Conservation (phyloP, 225 moss, liverwort and hornwort genomes). For the Bryum argenteum region DNA sequence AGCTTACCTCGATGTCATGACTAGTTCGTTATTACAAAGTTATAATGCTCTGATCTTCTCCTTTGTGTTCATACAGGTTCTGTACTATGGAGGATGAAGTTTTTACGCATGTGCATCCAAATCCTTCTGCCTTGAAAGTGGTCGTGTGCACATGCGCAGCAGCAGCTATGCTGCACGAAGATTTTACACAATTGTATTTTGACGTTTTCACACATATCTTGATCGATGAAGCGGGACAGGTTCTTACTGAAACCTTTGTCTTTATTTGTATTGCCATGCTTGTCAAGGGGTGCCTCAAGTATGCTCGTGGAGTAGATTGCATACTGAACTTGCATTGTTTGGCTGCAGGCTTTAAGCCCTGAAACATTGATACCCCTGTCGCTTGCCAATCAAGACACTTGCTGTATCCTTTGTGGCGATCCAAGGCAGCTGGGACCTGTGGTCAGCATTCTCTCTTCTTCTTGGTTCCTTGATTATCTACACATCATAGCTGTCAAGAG, state of each 20-base stretch:
- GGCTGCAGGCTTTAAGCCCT: conserved; percentile 61
- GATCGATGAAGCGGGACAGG: conserved; percentile 77
- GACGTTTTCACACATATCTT: conserved; percentile 51
- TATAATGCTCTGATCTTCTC: not conserved
- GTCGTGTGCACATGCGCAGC: conserved; percentile 72
- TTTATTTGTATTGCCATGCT: not conserved
- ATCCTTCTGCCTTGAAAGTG: conserved; percentile 40
- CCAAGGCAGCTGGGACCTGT: conserved; percentile 75
- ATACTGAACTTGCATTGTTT: not conserved
- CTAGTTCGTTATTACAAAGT: not conserved
- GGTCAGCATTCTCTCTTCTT: conserved; percentile 35
- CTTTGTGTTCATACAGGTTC: conserved; percentile 43
- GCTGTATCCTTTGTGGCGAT: conserved; percentile 67
- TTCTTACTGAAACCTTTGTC: conserved; percentile 16
- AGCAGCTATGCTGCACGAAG: conserved; percentile 62
- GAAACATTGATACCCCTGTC: conserved; percentile 71
- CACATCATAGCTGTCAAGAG: not conserved
- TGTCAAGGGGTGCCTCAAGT: conserved; percentile 8
- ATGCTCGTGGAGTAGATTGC: not conserved
- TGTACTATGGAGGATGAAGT: conserved; percentile 34
- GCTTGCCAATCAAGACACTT: conserved; percentile 49
- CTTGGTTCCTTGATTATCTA: not conserved
- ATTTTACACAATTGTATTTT: conserved; percentile 26
- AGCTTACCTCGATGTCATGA: not conserved
- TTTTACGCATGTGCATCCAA: conserved; percentile 23